Percentiles rank a stretch among this genome's conserved stretches.
These are phyloP conservation scores for Pestalotiopsis sp. DNA, from an alignment of 2,329 filamentous ascomycete genomes.

Conservation along the genomic window DNA sequence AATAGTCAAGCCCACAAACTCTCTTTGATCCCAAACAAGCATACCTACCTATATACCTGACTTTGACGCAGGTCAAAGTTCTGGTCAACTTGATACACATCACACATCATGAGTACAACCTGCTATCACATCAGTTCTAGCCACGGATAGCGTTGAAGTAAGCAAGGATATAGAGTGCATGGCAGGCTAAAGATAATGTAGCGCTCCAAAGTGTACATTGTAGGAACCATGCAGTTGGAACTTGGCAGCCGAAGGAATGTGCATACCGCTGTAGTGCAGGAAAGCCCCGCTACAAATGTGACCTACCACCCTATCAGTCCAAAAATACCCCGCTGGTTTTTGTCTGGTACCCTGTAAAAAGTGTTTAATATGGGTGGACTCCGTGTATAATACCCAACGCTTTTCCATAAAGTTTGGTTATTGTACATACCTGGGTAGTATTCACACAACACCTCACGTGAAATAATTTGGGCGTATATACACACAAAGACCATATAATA, in stretches of 20 bases:
- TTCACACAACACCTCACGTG: not conserved
- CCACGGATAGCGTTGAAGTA: not conserved
- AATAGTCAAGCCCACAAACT: too few relatives aligned
- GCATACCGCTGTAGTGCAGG: not conserved
- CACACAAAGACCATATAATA: not conserved
- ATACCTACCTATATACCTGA: too few relatives aligned
- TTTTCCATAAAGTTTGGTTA: not conserved
- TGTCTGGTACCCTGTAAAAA: not conserved
- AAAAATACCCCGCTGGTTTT: not conserved
- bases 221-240: not conserved
- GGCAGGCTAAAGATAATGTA: not conserved
- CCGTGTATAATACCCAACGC: not conserved
- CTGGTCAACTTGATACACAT: too few relatives aligned
- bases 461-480: not conserved
- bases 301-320: not conserved
- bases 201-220: too few relatives aligned
- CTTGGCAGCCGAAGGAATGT: not conserved
- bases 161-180: not conserved
- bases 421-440: not conserved
- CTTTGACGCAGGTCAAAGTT: too few relatives aligned
- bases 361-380: not conserved
- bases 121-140: not conserved
- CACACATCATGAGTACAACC: not conserved
- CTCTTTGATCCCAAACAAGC: too few relatives aligned
- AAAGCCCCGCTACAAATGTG: not conserved